phyloP scores from a whole-genome alignment of 495 filamentous ascomycete species.

The Xylaria curta region DNA sequence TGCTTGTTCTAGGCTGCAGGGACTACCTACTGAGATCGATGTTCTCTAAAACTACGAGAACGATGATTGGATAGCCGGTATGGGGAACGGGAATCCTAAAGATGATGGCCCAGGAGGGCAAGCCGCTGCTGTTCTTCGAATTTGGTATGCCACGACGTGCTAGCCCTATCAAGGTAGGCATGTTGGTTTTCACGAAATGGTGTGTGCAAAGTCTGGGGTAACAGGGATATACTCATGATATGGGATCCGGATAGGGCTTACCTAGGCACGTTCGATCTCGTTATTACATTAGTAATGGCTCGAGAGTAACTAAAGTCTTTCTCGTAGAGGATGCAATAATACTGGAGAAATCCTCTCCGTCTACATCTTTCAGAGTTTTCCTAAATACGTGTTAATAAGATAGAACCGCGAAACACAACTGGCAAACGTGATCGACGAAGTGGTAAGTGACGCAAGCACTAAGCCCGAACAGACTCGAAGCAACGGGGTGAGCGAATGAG shows the following conservation, averaged over 20 bases:
- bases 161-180: constrained; percentile 24
- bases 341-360: too few relatives aligned
- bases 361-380: neutral
- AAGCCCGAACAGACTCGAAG: neutral
- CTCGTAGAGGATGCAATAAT: neutral
- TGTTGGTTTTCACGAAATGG: constrained; percentile 9
- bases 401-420: too few relatives aligned
- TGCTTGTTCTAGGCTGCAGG: constrained; percentile 15
- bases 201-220: constrained; percentile 29
- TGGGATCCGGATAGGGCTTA: neutral
- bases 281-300: neutral
- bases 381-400: neutral
- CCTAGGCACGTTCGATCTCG: neutral
- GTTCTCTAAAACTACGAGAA: neutral
- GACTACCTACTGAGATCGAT: constrained; percentile 10
- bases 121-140: constrained; percentile 7
- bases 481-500: neutral
- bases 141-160: neutral
- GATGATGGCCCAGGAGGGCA: neutral
- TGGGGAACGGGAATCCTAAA: neutral
- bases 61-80: constrained; percentile 13
- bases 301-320: neutral
- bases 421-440: neutral
- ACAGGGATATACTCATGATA: constrained; percentile 23
- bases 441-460: neutral